Base-by-base conservation (phyloP, 257 asterid genomes). In the Nicotiana undulata region DNA sequence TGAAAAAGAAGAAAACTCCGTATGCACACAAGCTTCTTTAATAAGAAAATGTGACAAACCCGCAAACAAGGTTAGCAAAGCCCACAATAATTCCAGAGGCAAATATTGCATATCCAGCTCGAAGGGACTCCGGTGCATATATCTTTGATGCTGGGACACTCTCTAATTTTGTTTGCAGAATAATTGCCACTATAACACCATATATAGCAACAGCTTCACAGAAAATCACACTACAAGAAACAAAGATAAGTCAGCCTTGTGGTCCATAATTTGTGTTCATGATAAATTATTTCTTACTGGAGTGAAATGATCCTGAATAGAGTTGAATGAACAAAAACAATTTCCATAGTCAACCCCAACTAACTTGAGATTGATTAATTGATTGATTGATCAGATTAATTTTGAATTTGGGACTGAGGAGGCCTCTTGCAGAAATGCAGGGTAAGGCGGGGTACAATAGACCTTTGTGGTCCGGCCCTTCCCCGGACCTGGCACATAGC, bases 201-300 rank as follows among this genome's bases (percentile, higher is more conserved):
- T 96, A 96, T 80, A 96, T 96, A 63, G 99, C 99, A 22, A 96
- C 99, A 29, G 99, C 99, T 91, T 96, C 98, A 81, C 99, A 96
- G 89, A 96, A 94, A 59, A 96, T 96, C 32, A 96, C 99, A 87
- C 99, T 96, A 93, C 77, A 82, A 80, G 79, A 80, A 83, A 4
- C 63, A 32, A 3, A 49, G 12, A 32, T 34, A 74, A 49, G 61
- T 49, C 15, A 26, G 61, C 26, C 16, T 49, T 70, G 28, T 20
- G 22, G 77, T 70, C 77, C 34, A 44, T 11, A 13, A 44, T 12
- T 44, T 70, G 37, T 44, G 22, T 44, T 44, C 22, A 51, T 40
- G 7, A 70, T 46, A 46, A 22, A 70, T 46, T 10, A 70, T 6
- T 22, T 70, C 0, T 22, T 46, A 70, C 46, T 3, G 37, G 3